Percentiles rank a stretch among this genome's conserved stretches.
Evolutionary conservation across 768 basidiomycete species (phyloP).

Genomic region (Russula sp.): DNA sequence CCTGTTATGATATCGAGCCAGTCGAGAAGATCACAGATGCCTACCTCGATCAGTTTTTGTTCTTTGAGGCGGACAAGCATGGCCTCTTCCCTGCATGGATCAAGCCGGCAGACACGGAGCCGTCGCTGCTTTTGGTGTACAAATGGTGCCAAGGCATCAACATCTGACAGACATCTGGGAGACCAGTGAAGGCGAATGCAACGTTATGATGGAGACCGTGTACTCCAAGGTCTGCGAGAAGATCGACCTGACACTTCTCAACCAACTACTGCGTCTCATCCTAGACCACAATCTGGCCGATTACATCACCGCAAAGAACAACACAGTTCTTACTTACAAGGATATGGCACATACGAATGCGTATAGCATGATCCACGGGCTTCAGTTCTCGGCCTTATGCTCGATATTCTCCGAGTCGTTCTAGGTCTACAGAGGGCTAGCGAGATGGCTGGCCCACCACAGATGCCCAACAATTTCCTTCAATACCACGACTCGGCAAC

Average conservation of each 20-base stretch:
- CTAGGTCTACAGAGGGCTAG: constrained; percentile 96
- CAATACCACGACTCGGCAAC: constrained; percentile 93
- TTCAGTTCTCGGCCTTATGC: constrained; percentile 98
- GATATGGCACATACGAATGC: constrained; percentile 99
- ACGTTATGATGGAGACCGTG: constrained; percentile 98
- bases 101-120: constrained; percentile 95
- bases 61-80: constrained; percentile 98
- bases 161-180: constrained; percentile 97
- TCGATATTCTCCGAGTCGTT: constrained; percentile 92
- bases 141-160: constrained; percentile 99
- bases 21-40: constrained; percentile 99
- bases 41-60: constrained; percentile 96
- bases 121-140: constrained; percentile 93
- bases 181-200: constrained; percentile 95
- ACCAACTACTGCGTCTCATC: too few relatives aligned
- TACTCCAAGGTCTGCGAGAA: too few relatives aligned
- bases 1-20: constrained; percentile 98
- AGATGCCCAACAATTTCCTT: constrained; percentile 97
- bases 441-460: constrained; percentile 98
- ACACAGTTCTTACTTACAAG: too few relatives aligned
- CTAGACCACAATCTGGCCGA: too few relatives aligned
- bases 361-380: constrained; percentile 92
- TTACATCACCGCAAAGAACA: too few relatives aligned
- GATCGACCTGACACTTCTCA: too few relatives aligned
- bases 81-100: constrained; percentile 99